These are phyloP conservation scores for Orbilia ellipsospora DNA, from an alignment of 2,329 filamentous ascomycete genomes.

Conservation along the genomic window DNA sequence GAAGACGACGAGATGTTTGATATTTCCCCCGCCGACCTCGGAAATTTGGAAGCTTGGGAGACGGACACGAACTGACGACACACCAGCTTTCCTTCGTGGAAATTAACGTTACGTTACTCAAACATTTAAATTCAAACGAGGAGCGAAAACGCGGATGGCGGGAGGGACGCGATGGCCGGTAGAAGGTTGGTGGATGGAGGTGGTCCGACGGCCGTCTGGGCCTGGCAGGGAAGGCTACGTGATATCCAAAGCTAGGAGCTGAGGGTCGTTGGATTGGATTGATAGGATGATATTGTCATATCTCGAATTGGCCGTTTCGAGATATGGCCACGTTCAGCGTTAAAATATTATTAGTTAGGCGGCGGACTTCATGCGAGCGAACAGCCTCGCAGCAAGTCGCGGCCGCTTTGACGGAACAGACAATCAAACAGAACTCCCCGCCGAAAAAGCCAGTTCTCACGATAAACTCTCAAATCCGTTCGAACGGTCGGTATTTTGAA, in stretches of 20 bases:
- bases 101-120: neutral
- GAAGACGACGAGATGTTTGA: neutral
- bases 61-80: neutral
- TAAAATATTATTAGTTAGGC: neutral
- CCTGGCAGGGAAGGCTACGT: neutral
- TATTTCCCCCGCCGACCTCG: constrained; percentile 30
- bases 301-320: neutral
- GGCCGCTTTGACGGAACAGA: too few species aligned
- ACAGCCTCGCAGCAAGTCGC: too few species aligned
- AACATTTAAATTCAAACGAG: neutral
- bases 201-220: neutral
- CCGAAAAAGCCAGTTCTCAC: too few species aligned
- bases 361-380: too few species aligned
- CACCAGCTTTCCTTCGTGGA: too few species aligned
- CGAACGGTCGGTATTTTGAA: too few species aligned
- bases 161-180: neutral
- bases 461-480: too few species aligned
- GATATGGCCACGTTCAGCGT: constrained; percentile 19
- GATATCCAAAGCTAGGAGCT: neutral
- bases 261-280: neutral
- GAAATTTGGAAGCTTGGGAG: constrained; percentile 23
- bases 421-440: too few species aligned
- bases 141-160: too few species aligned
- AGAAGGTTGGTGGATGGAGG: neutral
- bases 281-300: too few species aligned